Conservation (phyloP, 306 rosid species). For the Sicyos baderoa region DNA sequence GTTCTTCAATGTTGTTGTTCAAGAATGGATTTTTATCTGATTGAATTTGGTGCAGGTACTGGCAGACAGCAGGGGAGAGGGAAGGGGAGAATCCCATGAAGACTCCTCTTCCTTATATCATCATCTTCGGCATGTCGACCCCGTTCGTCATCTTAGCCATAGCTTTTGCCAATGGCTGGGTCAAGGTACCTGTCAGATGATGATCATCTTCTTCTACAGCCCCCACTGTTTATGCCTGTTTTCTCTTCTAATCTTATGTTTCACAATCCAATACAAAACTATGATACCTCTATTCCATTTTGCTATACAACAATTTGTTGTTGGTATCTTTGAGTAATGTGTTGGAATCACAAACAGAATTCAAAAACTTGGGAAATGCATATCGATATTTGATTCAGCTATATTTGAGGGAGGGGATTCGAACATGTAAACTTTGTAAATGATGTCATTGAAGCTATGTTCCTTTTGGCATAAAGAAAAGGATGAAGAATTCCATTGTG, state of each 20-base stretch:
- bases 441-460: no score
- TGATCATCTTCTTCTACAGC: not conserved
- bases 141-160: slow-evolving; percentile 97
- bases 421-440: no score
- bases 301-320: not conserved
- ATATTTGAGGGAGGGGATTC: no score
- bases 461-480: no score
- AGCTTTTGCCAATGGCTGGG: slow-evolving; percentile 96
- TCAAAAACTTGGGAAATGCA: no score
- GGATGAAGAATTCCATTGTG: not conserved
- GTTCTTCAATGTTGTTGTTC: no score
- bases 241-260: not conserved
- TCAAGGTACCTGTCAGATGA: slow-evolving; percentile 78
- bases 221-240: slow-evolving; percentile 11
- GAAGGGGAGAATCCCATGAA: slow-evolving; percentile 97
- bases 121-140: slow-evolving; percentile 93
- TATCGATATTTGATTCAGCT: no score
- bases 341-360: not conserved
- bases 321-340: not conserved
- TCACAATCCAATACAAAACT: not conserved
- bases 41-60: slow-evolving; percentile 44
- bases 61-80: slow-evolving; percentile 95
- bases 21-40: not conserved
- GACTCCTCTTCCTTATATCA: slow-evolving; percentile 91
- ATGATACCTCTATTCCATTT: not conserved